Evolutionary conservation across 2,329 filamentous ascomycete genomes (phyloP), one percentile per base, ranked within the genome.

Genomic region (Thelonectria olida): DNA sequence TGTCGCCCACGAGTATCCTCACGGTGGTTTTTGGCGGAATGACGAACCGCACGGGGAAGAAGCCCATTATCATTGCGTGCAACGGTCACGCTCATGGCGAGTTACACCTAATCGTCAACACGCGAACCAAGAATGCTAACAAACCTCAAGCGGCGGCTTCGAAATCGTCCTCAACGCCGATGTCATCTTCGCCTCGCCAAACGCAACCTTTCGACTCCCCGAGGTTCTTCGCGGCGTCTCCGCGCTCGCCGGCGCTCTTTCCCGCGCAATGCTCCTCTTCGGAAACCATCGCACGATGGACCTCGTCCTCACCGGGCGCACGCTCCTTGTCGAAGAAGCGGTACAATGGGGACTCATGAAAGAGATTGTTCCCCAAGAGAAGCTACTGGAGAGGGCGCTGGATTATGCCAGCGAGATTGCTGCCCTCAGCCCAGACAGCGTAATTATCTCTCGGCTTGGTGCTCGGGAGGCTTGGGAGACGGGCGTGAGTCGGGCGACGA

Each of bases 151-250:
- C n/a, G 73, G 73, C 25, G 73, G 73, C 0, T 73, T 74, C 60
- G 73, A 75, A 52, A 72, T 75, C 7, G 65, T 73, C 3, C 62
- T 77, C 17, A 77, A 88, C 69, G 80, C 79, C 64, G 87, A 90
- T 72, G 78, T 89, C 42, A 81, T 87, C n/a, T 75, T 89, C 27
- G 84, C 85, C 4, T 80, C 82, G 0, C 74, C 78, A 0, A 78
- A 75, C 25, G 85, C 85, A 0, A 80, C 77, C 4, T 88, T 89
- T 63, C 78, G 81, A 4, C 76, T 89, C 0, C 86, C 86, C 0
- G 87, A 89, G 71, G 84, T 85, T 7, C 81, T 84, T 31, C 80
- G 85, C 23, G 87, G 87, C 2, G 84, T 88, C 3, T 83, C 83
- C 2, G 84, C 86, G 6, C 77, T 86, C 1, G 85, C 85, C 0